Base-by-base conservation (phyloP, 1,139 yeast genomes). In the Kurtzmaniella quercitrusa region DNA sequence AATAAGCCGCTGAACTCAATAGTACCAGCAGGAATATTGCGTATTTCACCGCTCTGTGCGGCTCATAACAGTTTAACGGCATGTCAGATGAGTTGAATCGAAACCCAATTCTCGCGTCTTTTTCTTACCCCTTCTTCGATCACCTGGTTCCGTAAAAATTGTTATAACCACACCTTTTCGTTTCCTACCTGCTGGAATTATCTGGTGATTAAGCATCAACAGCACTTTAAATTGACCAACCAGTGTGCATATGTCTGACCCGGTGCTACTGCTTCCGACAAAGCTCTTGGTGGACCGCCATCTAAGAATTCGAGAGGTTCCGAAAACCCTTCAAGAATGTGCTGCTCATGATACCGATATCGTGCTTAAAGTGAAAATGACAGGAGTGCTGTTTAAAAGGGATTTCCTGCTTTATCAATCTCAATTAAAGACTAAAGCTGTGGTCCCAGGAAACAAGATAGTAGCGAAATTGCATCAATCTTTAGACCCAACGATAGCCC, bases 401-500 rank as follows among this genome's bases (percentile, higher is more conserved):
- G 68, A 63, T 41, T 63, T 63, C 43, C 50, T 50, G 34, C 52
- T 56, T 7, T 47, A 56, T 36, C 50, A 45, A 37, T 14, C 34
- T 14, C 37, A 46, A 33, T 39, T 38, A 14, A 41, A 39, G 20
- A 41, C 46, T 20, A 9, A 42, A 14, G 35, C 49, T n/a, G 48
- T 63, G 4, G 72, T 68, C 1, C 72, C 73, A 0, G 69, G 71
- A 3, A 54, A 53, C 42, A 60, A 61, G 39, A 58, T 63, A 40
- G 52, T 68, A 20, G 72, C 69, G 12, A 60, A 56, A 42, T 50
- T 65, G 15, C 39, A 42, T n/a, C 37, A 48, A 43, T 20, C 45
- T 46, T 21, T 47, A 22, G 43, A 47, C 32, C 40, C 43, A 48
- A 44, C 33, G 34, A 41, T 39, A 38, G 43, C 33, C 38, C 49